A percentile compares a stretch with the other conserved stretches of the same genome.
These are phyloP conservation scores for Fusarium oligoseptatum DNA, from an alignment of 2,329 filamentous ascomycete genomes.

Conservation along the genomic window DNA sequence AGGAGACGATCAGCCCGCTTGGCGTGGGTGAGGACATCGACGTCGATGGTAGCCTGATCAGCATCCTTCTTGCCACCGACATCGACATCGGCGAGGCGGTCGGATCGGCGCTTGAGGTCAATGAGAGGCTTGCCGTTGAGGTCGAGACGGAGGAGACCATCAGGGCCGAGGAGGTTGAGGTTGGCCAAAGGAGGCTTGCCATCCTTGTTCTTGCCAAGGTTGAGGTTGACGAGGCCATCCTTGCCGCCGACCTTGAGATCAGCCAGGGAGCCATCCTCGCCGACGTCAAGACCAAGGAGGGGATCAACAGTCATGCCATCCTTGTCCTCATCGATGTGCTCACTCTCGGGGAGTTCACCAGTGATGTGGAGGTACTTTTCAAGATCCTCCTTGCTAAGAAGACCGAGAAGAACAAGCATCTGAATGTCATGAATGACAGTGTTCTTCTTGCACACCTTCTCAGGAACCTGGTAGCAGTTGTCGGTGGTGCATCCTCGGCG, in stretches of 20 bases:
- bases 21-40: conserved; percentile 13
- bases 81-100: conserved; percentile 11
- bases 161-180: conserved; percentile 15
- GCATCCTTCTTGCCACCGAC: conserved; percentile 22
- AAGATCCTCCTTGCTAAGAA: conserved; percentile 39
- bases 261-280: conserved; percentile 14
- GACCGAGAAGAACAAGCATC: conserved; percentile 36
- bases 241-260: conserved; percentile 10
- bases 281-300: conserved; percentile 15
- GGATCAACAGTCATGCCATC: conserved; percentile 16
- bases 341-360: conserved; percentile 15
- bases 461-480: conserved; percentile 31
- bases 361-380: conserved; percentile 39
- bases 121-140: conserved; percentile 15
- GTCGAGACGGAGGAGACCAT: conserved; percentile 22
- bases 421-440: conserved; percentile 38
- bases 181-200: conserved; percentile 17
- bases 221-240: conserved; percentile 24
- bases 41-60: conserved; percentile 21
- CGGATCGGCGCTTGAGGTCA: conserved; percentile 2
- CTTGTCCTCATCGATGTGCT: not conserved
- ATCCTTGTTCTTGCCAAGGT: conserved; percentile 12
- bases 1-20: conserved; percentile 4
- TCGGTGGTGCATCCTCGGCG: conserved; percentile 8
- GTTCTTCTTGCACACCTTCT: conserved; percentile 40